Evolutionary conservation across 805 yeast genomes (phyloP), one percentile per base, ranked within the genome.

Genomic region (Zygosaccharomyces kombuchaensis): DNA sequence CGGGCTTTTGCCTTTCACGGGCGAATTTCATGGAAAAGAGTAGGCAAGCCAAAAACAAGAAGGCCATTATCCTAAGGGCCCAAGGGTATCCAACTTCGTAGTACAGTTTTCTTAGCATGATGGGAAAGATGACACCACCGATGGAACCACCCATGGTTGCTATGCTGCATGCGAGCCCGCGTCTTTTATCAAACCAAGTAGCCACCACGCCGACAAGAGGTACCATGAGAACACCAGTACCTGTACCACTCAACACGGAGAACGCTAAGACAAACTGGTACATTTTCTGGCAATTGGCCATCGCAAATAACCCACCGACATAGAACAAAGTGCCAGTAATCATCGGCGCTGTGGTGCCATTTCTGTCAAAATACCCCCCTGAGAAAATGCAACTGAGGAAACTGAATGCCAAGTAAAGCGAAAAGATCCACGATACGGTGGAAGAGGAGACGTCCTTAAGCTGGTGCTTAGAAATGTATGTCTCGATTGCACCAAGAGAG

Each of bases 391-490:
- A 78, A 21, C 76, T 68, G n/a, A 74, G 62, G 52, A 76, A 78
- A 9, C 80, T 70, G 31, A 80, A 59, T 9, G 78, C 71, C 46
- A 77, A 64, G 60, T 74, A 81, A 32, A 82, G 66, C 10, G 88
- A 81, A 55, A 83, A 83, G 45, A 83, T 77, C 87, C 87, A 81
- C 1, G 86, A 74, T 1, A 78, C 70, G 0, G 77, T 69, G 0
- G 84, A 72, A 0, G 78, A 69, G 6, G 75, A 63, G 1, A 72
- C 71, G 26, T 68, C 52, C 0, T 69, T 71, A 55, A 83, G 63
- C 62, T 83, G 89, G 63, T 83, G 59, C 39, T 56, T 50, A 1
- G 71, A 71, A 6, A 83, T 74, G 54, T 82, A 81, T 0, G 84
- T 74, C 64, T 83, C 82, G 35, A 83, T 72, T 1, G 84, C 84